Conservation (phyloP, 208 protist species). For the Acanthamoeba rhysodes region DNA sequence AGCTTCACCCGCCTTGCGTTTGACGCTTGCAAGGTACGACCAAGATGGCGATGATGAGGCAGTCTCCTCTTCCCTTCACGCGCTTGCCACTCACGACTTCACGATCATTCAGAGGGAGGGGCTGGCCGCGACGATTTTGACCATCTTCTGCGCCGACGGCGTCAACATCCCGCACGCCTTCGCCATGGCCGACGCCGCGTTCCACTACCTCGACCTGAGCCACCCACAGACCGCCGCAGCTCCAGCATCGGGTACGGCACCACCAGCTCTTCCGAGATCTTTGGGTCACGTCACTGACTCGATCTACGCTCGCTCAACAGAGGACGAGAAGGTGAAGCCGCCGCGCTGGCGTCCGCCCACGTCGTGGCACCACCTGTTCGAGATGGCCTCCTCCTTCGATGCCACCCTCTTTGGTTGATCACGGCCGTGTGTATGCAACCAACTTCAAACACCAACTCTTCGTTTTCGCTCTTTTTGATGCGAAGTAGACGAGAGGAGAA, state of each 20-base stretch:
- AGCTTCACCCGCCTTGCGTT: constrained; percentile 45
- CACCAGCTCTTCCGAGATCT: neutral
- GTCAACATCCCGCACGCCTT: constrained; percentile 23
- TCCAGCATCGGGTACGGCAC: neutral
- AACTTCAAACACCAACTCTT: neutral
- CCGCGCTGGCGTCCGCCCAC: constrained; percentile 5
- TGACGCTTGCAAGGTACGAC: neutral
- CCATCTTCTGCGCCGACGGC: constrained; percentile 53
- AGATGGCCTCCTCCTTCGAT: neutral
- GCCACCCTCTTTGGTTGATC: constrained; percentile 28
- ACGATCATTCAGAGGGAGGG: neutral
- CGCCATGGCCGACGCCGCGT: constrained; percentile 26
- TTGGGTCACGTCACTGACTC: neutral
- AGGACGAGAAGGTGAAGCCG: neutral
- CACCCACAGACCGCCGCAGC: neutral
- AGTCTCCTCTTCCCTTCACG: neutral
- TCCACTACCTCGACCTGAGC: constrained; percentile 39
- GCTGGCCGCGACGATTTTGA: neutral
- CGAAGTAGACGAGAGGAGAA: too few relatives aligned
- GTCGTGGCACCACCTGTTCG: constrained; percentile 38
- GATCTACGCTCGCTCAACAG: neutral
- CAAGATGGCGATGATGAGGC: too few relatives aligned
- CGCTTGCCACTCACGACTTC: neutral
- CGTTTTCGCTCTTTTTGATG: too few relatives aligned
- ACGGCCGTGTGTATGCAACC: neutral